Conservation (phyloP, 495 filamentous ascomycete genomes). For the Penicillium lagena region DNA sequence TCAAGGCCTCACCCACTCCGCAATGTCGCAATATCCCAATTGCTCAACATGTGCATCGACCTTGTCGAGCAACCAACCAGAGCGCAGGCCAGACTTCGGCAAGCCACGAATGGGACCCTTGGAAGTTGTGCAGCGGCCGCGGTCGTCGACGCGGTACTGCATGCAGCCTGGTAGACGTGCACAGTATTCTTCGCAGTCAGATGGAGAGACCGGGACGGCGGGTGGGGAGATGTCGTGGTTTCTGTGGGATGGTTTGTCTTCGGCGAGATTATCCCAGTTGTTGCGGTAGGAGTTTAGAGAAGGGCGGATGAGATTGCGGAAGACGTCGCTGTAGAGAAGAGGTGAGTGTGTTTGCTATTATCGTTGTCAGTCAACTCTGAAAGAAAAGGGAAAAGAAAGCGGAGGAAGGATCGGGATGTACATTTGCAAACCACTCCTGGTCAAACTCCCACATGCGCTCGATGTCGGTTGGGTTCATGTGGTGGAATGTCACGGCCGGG, state of each 20-base stretch:
- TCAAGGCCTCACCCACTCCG: constrained; percentile 1
- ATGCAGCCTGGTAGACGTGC: constrained; percentile 25
- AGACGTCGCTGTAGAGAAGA: constrained; percentile 18
- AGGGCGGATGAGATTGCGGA: constrained; percentile 15
- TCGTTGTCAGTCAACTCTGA: background rate
- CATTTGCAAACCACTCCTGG: constrained; percentile 28
- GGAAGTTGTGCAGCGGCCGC: constrained; percentile 23
- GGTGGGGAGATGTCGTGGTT: constrained; percentile 6
- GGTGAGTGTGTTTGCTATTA: constrained; percentile 7
- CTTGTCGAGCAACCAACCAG: constrained; percentile 26
- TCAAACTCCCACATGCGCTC: constrained; percentile 33
- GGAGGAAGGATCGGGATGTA: background rate
- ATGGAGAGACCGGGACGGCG: background rate
- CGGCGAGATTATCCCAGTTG: constrained; percentile 25
- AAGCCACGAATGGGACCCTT: constrained; percentile 10
- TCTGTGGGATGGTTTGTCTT: background rate
- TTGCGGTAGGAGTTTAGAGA: constrained; percentile 8
- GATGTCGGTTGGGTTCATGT: constrained; percentile 36
- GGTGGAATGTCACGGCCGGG: constrained; percentile 42
- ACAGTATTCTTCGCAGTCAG: constrained; percentile 31
- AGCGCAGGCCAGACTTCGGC: constrained; percentile 5
- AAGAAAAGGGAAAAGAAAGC: background rate
- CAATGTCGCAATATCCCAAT: constrained; percentile 12
- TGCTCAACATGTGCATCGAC: constrained; percentile 14
- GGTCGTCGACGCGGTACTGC: constrained; percentile 28